Evolutionary conservation across 2,329 filamentous ascomycete genomes (phyloP).

Genomic region (Aspergillus uvarum): DNA sequence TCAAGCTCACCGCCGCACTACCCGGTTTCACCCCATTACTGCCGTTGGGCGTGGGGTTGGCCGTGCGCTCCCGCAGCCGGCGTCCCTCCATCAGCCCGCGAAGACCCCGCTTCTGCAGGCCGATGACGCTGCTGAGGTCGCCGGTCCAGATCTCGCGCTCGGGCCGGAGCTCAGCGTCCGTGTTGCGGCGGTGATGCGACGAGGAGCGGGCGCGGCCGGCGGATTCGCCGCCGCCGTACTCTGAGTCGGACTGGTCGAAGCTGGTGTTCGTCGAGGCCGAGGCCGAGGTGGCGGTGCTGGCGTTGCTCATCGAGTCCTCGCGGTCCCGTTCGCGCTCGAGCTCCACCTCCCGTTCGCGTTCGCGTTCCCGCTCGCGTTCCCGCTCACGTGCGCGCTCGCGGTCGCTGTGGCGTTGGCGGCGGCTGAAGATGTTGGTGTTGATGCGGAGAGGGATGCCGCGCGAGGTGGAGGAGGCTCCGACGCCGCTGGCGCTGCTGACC

Average conservation of each 20-base stretch:
- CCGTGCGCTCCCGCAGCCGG: slow-evolving; percentile 72
- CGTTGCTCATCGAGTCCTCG: slow-evolving; percentile 42
- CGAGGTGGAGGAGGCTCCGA: slow-evolving; percentile 21
- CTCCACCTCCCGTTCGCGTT: slow-evolving; percentile 27
- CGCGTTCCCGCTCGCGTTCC: slow-evolving; percentile 24
- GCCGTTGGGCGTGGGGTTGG: slow-evolving; percentile 22
- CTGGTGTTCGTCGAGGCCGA: slow-evolving; percentile 37
- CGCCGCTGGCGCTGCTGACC: slow-evolving; percentile 28
- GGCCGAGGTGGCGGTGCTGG: slow-evolving; percentile 39
- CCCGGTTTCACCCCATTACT: neutral
- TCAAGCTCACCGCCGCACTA: neutral
- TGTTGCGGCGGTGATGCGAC: slow-evolving; percentile 42
- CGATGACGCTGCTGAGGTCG: slow-evolving; percentile 81
- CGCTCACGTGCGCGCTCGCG: slow-evolving; percentile 24
- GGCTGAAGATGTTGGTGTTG: slow-evolving; percentile 38
- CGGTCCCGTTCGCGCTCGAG: slow-evolving; percentile 31
- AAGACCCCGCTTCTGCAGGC: slow-evolving; percentile 88
- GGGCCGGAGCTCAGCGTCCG: slow-evolving; percentile 29
- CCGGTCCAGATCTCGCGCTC: slow-evolving; percentile 70
- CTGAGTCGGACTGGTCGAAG: slow-evolving; percentile 40
- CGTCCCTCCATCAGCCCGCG: slow-evolving; percentile 93
- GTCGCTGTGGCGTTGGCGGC: slow-evolving; percentile 20
- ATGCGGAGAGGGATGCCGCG: slow-evolving; percentile 41
- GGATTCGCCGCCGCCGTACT: slow-evolving; percentile 34
- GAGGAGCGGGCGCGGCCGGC: slow-evolving; percentile 36